These are phyloP conservation scores for Pseudozyma thailandica DNA, from an alignment of 1,284 basidiomycete genomes.

Conservation along the genomic window DNA sequence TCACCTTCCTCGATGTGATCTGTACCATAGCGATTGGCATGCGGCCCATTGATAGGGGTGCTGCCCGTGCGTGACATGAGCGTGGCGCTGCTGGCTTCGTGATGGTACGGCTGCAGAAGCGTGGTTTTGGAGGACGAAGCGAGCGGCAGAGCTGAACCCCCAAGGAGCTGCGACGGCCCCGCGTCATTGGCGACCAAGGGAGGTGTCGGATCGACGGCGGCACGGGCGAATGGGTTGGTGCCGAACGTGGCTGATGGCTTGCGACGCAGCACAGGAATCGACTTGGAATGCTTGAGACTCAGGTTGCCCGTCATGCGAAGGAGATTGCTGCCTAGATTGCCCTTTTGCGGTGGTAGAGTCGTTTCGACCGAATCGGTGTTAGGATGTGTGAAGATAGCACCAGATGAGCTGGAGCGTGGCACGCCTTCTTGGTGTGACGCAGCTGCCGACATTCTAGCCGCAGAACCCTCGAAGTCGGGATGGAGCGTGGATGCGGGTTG, in stretches of 20 bases:
- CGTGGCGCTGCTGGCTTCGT: background rate
- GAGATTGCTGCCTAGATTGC: constrained; percentile 19
- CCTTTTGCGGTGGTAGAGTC: background rate
- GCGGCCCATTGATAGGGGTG: constrained; percentile 33
- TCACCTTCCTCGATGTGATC: constrained; percentile 55
- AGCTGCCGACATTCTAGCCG: background rate
- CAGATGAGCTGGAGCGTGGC: constrained; percentile 47
- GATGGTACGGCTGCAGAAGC: constrained; percentile 3
- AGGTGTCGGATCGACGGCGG: constrained; percentile 1
- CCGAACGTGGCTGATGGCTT: constrained; percentile 30
- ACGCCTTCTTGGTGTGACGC: constrained; percentile 18
- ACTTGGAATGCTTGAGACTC: constrained; percentile 48
- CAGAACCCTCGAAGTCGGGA: background rate
- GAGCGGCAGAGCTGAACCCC: constrained; percentile 8
- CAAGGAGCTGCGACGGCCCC: background rate
- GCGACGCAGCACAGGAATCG: constrained; percentile 49
- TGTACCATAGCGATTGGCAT: constrained; percentile 24
- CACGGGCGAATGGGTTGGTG: background rate
- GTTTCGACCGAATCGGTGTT: constrained; percentile 6
- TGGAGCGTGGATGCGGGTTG: background rate
- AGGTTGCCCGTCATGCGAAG: constrained; percentile 45
- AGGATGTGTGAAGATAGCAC: constrained; percentile 23
- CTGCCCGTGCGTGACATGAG: constrained; percentile 41
- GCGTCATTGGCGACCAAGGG: background rate
- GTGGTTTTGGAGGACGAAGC: constrained; percentile 10